These are phyloP conservation scores for Aspergillus heteromorphus DNA, from an alignment of 495 filamentous ascomycete species.

Conservation along the genomic window DNA sequence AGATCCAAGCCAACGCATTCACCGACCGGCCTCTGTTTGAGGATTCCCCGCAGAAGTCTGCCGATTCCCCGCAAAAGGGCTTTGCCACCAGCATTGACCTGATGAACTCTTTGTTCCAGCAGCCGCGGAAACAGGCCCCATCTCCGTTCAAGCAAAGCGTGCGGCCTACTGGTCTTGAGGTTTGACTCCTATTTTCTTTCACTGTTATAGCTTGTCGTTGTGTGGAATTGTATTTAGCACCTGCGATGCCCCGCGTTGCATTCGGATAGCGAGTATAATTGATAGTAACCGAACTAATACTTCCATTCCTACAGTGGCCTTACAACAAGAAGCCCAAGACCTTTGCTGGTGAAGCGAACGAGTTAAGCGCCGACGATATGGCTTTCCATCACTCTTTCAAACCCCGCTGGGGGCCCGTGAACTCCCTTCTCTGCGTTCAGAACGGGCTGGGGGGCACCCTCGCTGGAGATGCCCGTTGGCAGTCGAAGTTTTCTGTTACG, in stretches of 20 bases:
- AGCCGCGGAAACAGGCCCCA: conserved; percentile 29
- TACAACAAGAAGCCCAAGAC: conserved; percentile 73
- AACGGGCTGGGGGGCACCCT: conserved; percentile 21
- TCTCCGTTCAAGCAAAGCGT: conserved; percentile 34
- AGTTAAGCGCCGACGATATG: conserved; percentile 54
- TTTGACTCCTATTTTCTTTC: conserved; percentile 54
- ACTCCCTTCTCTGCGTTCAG: conserved; percentile 61
- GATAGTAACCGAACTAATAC: conserved; percentile 36
- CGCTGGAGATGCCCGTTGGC: conserved; percentile 27
- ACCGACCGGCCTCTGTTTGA: conserved; percentile 34
- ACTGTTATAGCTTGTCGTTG: conserved; percentile 16
- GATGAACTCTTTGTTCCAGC: conserved; percentile 82
- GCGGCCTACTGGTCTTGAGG: conserved; percentile 63
- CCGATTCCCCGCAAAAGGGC: conserved; percentile 43
- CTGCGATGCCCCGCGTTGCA: neutral
- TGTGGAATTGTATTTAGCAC: conserved; percentile 16
- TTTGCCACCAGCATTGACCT: conserved; percentile 81
- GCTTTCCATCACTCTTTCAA: conserved; percentile 62
- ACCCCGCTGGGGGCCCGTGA: conserved; percentile 72
- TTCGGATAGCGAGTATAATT: conserved; percentile 1
- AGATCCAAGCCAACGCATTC: conserved; percentile 53
- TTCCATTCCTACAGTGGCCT: conserved; percentile 65
- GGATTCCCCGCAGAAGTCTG: conserved; percentile 25
- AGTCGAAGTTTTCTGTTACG: conserved; percentile 30
- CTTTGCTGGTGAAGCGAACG: conserved; percentile 47